phyloP scores from a whole-genome alignment of 148 eudicot species.

The Silene conica region DNA sequence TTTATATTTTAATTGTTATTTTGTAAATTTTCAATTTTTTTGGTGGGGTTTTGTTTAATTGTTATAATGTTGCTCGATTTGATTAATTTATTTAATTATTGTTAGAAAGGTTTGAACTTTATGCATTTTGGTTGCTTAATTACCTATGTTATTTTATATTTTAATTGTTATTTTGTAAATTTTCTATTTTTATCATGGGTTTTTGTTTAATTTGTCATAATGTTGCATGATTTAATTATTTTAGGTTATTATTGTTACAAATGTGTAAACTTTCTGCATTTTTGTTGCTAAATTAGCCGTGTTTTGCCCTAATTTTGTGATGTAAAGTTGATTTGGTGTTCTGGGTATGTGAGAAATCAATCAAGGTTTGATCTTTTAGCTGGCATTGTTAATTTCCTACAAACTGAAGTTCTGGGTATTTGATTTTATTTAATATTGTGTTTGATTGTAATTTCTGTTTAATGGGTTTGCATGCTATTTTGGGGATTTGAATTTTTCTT shows the following conservation, averaged over 20 bases:
- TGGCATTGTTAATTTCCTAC: not conserved
- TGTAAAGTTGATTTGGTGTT: not conserved
- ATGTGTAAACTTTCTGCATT: not conserved
- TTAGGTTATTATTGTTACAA: not conserved
- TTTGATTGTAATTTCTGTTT: not conserved
- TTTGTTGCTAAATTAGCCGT: not conserved
- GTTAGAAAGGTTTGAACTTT: not conserved
- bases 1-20: not conserved
- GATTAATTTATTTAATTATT: not conserved
- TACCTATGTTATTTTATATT: not conserved
- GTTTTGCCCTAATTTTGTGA: not conserved
- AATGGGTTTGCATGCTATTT: not conserved
- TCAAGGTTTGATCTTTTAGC: not conserved
- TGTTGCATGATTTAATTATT: not conserved
- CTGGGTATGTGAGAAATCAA: slow-evolving; percentile 3
- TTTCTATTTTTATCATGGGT: not conserved
- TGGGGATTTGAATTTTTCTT: not conserved
- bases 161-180: not conserved
- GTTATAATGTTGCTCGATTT: not conserved
- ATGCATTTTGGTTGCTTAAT: slow-evolving; percentile 3
- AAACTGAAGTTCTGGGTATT: not conserved
- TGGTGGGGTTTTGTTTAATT: not conserved
- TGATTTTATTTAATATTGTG: not conserved
- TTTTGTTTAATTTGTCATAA: not conserved
- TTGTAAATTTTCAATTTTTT: not conserved